phyloP scores from a whole-genome alignment of 495 filamentous ascomycete genomes.

The Trichoderma orchidacearum region DNA sequence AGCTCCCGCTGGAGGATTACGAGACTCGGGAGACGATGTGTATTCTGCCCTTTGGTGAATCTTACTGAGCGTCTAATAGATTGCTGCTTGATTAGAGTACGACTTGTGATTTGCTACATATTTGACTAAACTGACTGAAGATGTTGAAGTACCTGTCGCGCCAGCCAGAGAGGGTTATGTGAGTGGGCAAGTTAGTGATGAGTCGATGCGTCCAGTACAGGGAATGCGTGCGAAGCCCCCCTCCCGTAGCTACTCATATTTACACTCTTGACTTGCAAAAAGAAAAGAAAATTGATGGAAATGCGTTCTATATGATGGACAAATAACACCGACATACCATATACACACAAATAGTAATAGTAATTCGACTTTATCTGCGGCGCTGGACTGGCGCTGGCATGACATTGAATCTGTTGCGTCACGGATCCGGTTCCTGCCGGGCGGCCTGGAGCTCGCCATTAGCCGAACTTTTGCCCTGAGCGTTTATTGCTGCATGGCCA shows the following conservation, averaged over 20 bases:
- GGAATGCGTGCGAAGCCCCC: no score
- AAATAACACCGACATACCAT: not conserved
- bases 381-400: not conserved
- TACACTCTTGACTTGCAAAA: not conserved
- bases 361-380: not conserved
- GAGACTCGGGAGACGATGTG: not conserved
- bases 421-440: not conserved
- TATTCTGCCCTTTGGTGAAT: not conserved
- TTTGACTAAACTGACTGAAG: not conserved
- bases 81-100: not conserved
- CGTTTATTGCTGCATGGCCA: conserved; percentile 13
- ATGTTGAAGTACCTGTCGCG: not conserved
- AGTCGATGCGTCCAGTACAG: no score
- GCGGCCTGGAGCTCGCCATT: conserved; percentile 7
- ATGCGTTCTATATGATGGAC: not conserved
- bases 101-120: not conserved
- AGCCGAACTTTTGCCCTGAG: conserved; percentile 25
- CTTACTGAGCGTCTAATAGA: not conserved
- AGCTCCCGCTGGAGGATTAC: not conserved
- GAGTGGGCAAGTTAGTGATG: no score
- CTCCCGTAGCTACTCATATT: no score
- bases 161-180: no score
- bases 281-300: not conserved
- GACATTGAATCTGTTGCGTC: not conserved
- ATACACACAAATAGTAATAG: not conserved